Base-by-base conservation (phyloP, 2,329 filamentous ascomycete genomes). In the Microsporum ferrugineum region DNA sequence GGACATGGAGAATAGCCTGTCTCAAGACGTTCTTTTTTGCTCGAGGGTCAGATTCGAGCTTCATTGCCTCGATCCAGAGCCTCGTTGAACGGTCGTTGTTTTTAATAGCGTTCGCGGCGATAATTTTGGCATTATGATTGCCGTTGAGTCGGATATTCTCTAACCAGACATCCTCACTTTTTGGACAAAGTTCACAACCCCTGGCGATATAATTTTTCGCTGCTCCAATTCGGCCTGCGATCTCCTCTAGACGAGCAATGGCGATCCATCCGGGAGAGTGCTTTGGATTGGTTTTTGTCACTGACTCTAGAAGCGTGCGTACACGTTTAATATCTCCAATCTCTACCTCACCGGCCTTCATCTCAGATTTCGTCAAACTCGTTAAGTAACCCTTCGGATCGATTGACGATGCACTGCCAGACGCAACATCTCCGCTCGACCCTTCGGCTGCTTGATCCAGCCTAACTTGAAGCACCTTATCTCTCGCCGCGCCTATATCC, bases 191-290 rank as follows among this genome's bases (percentile, higher is more conserved):
- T 66, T 92, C 86, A 70, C 91, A 96, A 0, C 92, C 95, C 68
- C 89, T 84, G 1, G 89, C 85, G 63, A 99, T 96, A 41, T 95
- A 83, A 68, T 88, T 94, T 61, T 92, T 84, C 10, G 94, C 94
- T 2, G 91, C 88, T 5, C 95, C 91, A 61, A 89, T 88, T 75
- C 95, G 95, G 51, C 92, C 92, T 2, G 94, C 94, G 63, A 95
- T 79, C 72, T 97, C 91, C 73, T 99, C 95, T 56, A 99, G 76
- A 69, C 94, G 85, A 14, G 92, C 91, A 2, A 94, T 89, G 3
- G 95, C 94, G 68, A 99, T 95, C 88, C 95, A 99, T 23, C 91
- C 94, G 7, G 94, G 89, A 0, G 89, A 91, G 70, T 97, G 95
- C 65, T 89, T 91, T 1, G 92, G 89, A 72, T 99, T 99, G 5